Base-by-base conservation (phyloP, 805 yeast genomes). In the Debaryomyces maramus region DNA sequence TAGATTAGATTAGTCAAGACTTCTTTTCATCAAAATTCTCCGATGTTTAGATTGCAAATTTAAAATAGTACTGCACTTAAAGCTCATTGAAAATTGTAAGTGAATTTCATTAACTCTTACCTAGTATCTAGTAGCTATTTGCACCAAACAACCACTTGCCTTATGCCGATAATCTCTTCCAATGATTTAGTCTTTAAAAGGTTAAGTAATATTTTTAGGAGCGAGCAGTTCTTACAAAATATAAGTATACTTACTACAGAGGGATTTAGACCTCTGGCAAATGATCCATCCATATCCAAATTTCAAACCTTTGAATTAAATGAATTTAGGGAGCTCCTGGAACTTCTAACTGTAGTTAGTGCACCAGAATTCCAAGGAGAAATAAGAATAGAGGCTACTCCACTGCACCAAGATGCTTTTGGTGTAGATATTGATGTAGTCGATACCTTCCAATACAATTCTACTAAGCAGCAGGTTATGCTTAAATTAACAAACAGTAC, bases 401-500 rank as follows among this genome's bases (percentile, higher is more conserved):
- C 36, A 16, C 10, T 9, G 9, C 17, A 23, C 14, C 31, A 22
- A n/a, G 15, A 15, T 32, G 18, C 10, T 11, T n/a, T 5, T 17
- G 15, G 18, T 20, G n/a, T 24, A 15, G 28, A 17, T 10, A 21
- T 29, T 13, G 28, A 28, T 34, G 20, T 27, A 24, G 8, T 21
- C 15, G 36, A 38, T 14, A 19, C 17, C 11, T 18, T 38, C 10
- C 26, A 18, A 11, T 38, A 32, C 27, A 32, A 32, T 18, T 30
- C 36, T 6, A 17, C 17, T 4, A 21, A 34, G 4, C 2, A 18
- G 5, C 18, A 20, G 13, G 15, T 40, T 4, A 20, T 9, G 13
- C 22, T 40, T 17, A 34, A 24, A 10, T 33, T 43, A 16, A 30
- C 16, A n/a, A 33, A 43, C 17, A 22, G 36, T 9, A 36, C 44